Evolutionary conservation across 805 yeast genomes (phyloP), one percentile per base, ranked within the genome.

Genomic region (Candida mattraensis): DNA sequence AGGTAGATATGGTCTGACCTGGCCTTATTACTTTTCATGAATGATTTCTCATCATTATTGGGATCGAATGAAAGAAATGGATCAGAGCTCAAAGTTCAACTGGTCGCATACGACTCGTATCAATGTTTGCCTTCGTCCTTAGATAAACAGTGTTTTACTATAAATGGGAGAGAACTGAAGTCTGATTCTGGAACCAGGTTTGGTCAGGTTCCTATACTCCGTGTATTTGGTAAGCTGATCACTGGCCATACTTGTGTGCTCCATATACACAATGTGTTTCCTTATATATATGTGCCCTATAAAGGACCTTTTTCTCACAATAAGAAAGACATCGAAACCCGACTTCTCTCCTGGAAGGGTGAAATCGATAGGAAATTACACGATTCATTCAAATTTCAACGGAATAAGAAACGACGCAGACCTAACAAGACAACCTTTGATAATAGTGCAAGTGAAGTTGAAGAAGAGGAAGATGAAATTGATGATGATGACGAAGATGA

Each of bases 221-320:
- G 98, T 31, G 60, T 93, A 0, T 93, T 78, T 61, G 98, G 97
- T 0, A 69, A 76, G 9, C 45, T 82, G 1, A 69, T 75, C 1
- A 67, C 79, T 0, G 85, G 87, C 0, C 78, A 76, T 46, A 74
- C 76, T 18, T 69, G 71, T 8, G 47, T 74, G 10, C 73, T 83
- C 1, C 96, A 93, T 56, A 64, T 93, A 7, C 98, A 89, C 62
- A 89, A 91, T 24, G 75, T 76, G 13, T 86, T 71, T 45, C 99
- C 98, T 0, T 93, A 91, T 53, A 47, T 91, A 2, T 88, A 72
- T 53, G 66, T 89, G 2, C 77, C 75, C 22, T 81, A 81, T 51
- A 66, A 64, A 27, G 83, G 79, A 1, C 53, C 59, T 1, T 35
- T 39, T 5, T 27, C 39, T 32, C 39, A 42, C 13, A 35, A 41